phyloP scores from a whole-genome alignment of 352 stramenopile genomes.

The Pythium pectinolyticum region DNA sequence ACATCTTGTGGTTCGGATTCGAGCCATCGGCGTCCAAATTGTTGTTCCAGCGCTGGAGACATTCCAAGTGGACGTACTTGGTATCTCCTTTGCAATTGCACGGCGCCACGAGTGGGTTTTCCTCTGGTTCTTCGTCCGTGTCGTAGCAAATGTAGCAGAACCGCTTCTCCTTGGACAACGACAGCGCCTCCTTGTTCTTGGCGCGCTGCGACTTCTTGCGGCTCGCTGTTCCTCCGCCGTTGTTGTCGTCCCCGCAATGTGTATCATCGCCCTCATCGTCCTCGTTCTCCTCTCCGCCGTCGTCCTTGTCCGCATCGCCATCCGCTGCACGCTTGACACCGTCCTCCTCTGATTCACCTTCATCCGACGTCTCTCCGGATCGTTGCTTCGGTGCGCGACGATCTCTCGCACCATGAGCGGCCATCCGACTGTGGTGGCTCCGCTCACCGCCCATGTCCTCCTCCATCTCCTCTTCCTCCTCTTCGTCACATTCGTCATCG shows the following conservation, averaged over 20 bases:
- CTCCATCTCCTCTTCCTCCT: constrained; percentile 40
- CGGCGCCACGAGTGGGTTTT: constrained; percentile 88
- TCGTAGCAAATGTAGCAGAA: constrained; percentile 95
- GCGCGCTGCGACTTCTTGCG: constrained; percentile 25
- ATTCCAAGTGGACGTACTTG: constrained; percentile 92
- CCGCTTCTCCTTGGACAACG: constrained; percentile 44
- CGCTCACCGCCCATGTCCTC: constrained; percentile 32
- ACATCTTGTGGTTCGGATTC: constrained; percentile 88
- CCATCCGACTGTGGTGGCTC: constrained; percentile 34
- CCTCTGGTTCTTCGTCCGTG: constrained; percentile 77
- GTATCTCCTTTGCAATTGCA: constrained; percentile 92
- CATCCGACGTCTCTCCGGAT: constrained; percentile 68
- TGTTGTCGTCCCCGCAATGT: background rate
- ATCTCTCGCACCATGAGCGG: constrained; percentile 22
- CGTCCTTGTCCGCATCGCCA: constrained; percentile 18
- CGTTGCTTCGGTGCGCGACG: constrained; percentile 30
- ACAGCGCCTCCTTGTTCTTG: constrained; percentile 43
- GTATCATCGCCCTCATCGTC: constrained; percentile 3
- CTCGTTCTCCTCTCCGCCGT: constrained; percentile 12
- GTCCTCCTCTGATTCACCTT: constrained; percentile 80
- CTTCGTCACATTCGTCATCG: constrained; percentile 32
- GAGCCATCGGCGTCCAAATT: constrained; percentile 76
- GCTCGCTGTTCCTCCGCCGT: background rate
- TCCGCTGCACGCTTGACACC: constrained; percentile 31
- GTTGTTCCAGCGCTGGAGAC: constrained; percentile 92